Percentiles rank a stretch among this genome's conserved stretches.
These are phyloP conservation scores for Suillus subaureus DNA, from an alignment of 768 basidiomycete species.

Conservation along the genomic window DNA sequence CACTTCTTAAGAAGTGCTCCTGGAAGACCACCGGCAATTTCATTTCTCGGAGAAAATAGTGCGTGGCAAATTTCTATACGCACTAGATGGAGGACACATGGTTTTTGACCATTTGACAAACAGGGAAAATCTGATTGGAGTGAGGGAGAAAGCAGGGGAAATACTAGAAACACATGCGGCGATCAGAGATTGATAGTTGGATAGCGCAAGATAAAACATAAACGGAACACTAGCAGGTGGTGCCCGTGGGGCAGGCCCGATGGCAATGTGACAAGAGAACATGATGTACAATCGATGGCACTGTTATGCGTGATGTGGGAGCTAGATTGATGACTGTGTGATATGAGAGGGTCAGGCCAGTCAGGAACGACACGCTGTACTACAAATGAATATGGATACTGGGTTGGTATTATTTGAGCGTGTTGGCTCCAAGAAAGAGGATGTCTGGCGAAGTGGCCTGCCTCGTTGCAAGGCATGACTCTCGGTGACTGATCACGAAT, in stretches of 20 bases:
- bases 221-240: background rate
- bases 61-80: constrained; percentile 6
- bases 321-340: constrained; percentile 3
- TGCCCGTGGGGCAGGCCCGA: constrained; percentile 6
- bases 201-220: constrained; percentile 1
- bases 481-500: background rate
- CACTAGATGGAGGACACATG: background rate
- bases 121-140: background rate
- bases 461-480: constrained; percentile 9
- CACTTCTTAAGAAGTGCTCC: background rate
- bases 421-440: constrained; percentile 5
- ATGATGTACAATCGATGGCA: background rate
- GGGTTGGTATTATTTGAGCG: background rate
- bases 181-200: constrained; percentile 7
- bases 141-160: background rate
- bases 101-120: background rate
- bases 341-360: background rate
- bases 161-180: background rate
- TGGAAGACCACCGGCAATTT: background rate
- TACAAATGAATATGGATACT: background rate
- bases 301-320: constrained; percentile 3
- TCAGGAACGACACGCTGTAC: constrained; percentile 6
- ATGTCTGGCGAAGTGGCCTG: constrained; percentile 9
- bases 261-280: constrained; percentile 3
- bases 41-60: constrained; percentile 4